These are phyloP conservation scores for Blastobotrys elegans DNA, from an alignment of 1,139 yeast genomes.

Conservation along the genomic window DNA sequence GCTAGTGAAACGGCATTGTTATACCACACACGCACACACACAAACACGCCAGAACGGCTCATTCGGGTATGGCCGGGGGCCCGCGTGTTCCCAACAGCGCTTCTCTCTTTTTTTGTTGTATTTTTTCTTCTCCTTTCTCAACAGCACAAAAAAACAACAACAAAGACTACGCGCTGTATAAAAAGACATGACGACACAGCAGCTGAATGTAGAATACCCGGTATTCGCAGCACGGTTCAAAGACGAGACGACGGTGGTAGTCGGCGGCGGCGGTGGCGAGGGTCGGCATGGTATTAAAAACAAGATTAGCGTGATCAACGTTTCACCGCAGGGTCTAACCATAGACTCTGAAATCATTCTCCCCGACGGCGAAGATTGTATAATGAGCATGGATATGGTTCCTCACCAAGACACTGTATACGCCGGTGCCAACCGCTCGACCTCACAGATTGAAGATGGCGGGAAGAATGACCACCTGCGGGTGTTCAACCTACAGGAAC, in stretches of 20 bases:
- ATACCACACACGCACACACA: too few species aligned
- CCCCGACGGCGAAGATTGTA: constrained; percentile 31
- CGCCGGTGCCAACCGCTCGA: constrained; percentile 69
- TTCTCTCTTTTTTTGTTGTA: too few species aligned
- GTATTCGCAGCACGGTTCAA: constrained; percentile 73
- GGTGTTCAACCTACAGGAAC: constrained; percentile 47
- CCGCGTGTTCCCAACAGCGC: too few species aligned
- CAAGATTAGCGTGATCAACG: constrained; percentile 42
- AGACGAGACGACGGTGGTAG: constrained; percentile 55
- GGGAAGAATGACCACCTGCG: constrained; percentile 72
- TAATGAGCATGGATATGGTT: constrained; percentile 31
- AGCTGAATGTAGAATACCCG: constrained; percentile 67
- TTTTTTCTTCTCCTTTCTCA: too few species aligned
- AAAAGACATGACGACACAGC: not conserved
- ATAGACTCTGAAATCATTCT: constrained; percentile 23
- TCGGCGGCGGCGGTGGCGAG: constrained; percentile 95
- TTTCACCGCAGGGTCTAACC: constrained; percentile 16
- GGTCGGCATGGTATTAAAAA: constrained; percentile 85
- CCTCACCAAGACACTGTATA: constrained; percentile 42
- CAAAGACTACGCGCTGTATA: too few species aligned
- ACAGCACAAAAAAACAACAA: too few species aligned
- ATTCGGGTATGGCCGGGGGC: too few species aligned
- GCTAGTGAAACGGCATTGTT: too few species aligned
- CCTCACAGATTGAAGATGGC: constrained; percentile 40
- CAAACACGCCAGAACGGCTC: too few species aligned